Evolutionary conservation across 2,329 filamentous ascomycete genomes (phyloP).

Genomic region (Curvularia sp.): DNA sequence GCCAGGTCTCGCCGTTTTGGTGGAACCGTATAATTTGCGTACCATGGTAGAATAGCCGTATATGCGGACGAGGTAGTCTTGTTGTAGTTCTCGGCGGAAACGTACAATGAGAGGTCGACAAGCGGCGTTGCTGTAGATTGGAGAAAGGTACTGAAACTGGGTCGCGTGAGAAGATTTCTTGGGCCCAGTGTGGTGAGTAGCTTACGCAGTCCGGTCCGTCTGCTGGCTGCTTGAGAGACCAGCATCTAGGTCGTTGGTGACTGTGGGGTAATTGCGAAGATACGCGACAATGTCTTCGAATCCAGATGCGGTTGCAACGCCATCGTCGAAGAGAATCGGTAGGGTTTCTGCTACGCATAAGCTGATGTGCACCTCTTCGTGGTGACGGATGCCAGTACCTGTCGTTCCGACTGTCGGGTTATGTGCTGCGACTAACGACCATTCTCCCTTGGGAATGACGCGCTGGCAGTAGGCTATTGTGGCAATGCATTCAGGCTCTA

Average conservation of each 20-base stretch:
- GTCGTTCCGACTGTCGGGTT: slow-evolving; percentile 74
- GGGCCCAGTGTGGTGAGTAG: not conserved
- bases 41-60: slow-evolving; percentile 80
- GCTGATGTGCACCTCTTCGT: slow-evolving; percentile 8
- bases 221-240: slow-evolving; percentile 40
- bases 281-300: slow-evolving; percentile 68
- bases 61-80: slow-evolving; percentile 79
- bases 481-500: slow-evolving; percentile 90
- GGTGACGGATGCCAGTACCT: slow-evolving; percentile 39
- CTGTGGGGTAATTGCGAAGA: slow-evolving; percentile 51
- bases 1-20: slow-evolving; percentile 75
- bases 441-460: slow-evolving; percentile 62
- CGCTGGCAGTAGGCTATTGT: slow-evolving; percentile 77
- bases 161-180: slow-evolving; percentile 1
- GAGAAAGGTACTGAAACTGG: slow-evolving; percentile 69
- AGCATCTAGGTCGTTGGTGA: slow-evolving; percentile 41
- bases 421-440: slow-evolving; percentile 53
- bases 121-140: slow-evolving; percentile 77
- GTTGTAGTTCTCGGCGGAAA: slow-evolving; percentile 87
- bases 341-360: slow-evolving; percentile 57
- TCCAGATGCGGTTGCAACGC: slow-evolving; percentile 63
- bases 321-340: slow-evolving; percentile 64
- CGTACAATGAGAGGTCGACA: slow-evolving; percentile 86
- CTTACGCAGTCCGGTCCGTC: slow-evolving; percentile 54
- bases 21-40: slow-evolving; percentile 86